Percentiles rank a stretch among this genome's conserved stretches.
Evolutionary conservation across 495 filamentous ascomycete species (phyloP).

Genomic region (Hyphodiscus hymeniophilus): DNA sequence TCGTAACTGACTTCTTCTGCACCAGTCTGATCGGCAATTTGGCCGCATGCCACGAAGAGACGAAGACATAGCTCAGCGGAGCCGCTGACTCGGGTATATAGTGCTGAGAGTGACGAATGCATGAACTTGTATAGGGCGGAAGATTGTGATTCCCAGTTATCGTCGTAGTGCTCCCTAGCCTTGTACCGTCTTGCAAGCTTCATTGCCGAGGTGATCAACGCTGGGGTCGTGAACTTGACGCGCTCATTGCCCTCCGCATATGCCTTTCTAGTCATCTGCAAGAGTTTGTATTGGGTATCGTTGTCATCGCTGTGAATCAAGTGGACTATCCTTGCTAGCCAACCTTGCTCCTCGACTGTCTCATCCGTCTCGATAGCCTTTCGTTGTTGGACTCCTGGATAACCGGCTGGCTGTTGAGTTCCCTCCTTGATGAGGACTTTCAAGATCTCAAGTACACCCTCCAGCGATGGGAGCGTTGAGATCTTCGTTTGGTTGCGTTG

Average conservation of each 20-base stretch:
- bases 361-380: constrained; percentile 78
- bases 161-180: constrained; percentile 83
- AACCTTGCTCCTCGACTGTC: constrained; percentile 95
- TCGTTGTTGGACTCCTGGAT: constrained; percentile 69
- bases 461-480: constrained; percentile 65
- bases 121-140: constrained; percentile 91
- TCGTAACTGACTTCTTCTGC: constrained; percentile 96
- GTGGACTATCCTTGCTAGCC: constrained; percentile 87
- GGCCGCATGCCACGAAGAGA: constrained; percentile 83
- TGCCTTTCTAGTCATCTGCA: constrained; percentile 81
- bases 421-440: constrained; percentile 91
- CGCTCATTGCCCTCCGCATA: constrained; percentile 91
- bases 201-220: constrained; percentile 81
- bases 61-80: constrained; percentile 80
- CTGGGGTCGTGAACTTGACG: constrained; percentile 89
- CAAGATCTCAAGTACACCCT: constrained; percentile 80
- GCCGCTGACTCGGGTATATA: constrained; percentile 75
- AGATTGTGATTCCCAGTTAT: constrained; percentile 88
- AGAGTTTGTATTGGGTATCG: constrained; percentile 87
- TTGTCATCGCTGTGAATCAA: constrained; percentile 76
- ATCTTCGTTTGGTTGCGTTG: constrained; percentile 75
- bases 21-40: constrained; percentile 84
- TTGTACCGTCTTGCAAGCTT: constrained; percentile 88
- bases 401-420: constrained; percentile 72
- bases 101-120: constrained; percentile 75